Evolutionary conservation across 2,329 filamentous ascomycete species (phyloP).

Genomic region (Bipolaris bicolor): DNA sequence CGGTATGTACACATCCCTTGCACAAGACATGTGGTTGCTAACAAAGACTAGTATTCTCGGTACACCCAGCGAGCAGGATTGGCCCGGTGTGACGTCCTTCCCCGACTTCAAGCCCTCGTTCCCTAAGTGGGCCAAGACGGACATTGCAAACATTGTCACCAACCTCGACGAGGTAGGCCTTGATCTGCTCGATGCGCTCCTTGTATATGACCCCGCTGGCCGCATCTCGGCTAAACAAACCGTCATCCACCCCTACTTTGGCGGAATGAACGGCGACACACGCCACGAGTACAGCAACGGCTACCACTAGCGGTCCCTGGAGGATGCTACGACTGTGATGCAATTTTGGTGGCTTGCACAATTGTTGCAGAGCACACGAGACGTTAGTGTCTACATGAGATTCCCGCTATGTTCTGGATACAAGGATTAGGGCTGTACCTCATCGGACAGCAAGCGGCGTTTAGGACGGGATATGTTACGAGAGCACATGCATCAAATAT

Average conservation of each 20-base stretch:
- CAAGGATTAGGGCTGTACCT: slow-evolving; percentile 22
- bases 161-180: slow-evolving; percentile 75
- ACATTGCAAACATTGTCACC: slow-evolving; percentile 68
- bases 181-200: slow-evolving; percentile 71
- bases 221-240: slow-evolving; percentile 90
- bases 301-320: slow-evolving; percentile 33
- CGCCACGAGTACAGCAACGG: slow-evolving; percentile 50
- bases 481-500: slow-evolving; percentile 11
- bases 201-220: slow-evolving; percentile 85
- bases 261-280: slow-evolving; percentile 50
- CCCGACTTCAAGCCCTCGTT: slow-evolving; percentile 93
- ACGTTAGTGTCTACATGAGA: slow-evolving; percentile 18
- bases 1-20: slow-evolving; percentile 75
- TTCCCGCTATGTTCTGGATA: slow-evolving; percentile 29
- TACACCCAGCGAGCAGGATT: slow-evolving; percentile 79
- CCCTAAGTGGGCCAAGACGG: slow-evolving; percentile 84
- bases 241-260: slow-evolving; percentile 83
- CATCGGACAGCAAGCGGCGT: slow-evolving; percentile 31
- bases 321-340: slow-evolving; percentile 41
- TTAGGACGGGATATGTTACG: slow-evolving; percentile 24
- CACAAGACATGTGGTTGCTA: slow-evolving; percentile 49
- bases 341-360: slow-evolving; percentile 30
- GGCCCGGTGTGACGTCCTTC: slow-evolving; percentile 93
- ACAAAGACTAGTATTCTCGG: slow-evolving; percentile 63
- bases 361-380: slow-evolving; percentile 18